These are phyloP conservation scores for Ceratocystis papillata DNA, from an alignment of 2,329 filamentous ascomycete species.

Conservation along the genomic window DNA sequence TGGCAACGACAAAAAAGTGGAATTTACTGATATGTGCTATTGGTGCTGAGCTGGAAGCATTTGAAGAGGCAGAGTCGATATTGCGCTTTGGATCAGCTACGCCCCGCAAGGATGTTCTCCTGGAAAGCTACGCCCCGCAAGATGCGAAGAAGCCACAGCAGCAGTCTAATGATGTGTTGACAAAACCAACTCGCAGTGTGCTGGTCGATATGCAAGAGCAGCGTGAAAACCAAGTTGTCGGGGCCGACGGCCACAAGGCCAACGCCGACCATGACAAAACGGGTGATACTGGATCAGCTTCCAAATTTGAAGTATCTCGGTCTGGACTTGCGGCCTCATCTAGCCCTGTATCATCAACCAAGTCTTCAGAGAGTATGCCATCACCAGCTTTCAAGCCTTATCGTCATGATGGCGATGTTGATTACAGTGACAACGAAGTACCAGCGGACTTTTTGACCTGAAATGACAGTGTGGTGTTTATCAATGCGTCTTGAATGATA, in stretches of 20 bases:
- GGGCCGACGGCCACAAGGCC: not conserved
- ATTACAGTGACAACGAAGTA: slow-evolving; percentile 36
- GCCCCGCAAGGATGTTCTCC: slow-evolving; percentile 21
- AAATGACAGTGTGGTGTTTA: not conserved
- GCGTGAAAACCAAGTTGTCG: not conserved
- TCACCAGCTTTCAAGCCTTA: slow-evolving; percentile 23
- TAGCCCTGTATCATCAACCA: slow-evolving; percentile 14
- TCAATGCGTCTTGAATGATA: too few relatives aligned
- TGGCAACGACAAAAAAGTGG: slow-evolving; percentile 55
- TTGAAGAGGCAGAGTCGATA: slow-evolving; percentile 49
- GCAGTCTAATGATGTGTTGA: not conserved
- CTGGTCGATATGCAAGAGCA: slow-evolving; percentile 2
- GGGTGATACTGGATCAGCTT: not conserved
- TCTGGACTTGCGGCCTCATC: not conserved
- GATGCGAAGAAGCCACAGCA: not conserved
- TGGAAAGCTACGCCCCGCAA: not conserved
- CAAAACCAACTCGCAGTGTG: not conserved
- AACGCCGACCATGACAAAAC: not conserved
- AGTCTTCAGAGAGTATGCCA: slow-evolving; percentile 21
- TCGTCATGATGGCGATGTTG: slow-evolving; percentile 22
- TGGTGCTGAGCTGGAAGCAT: slow-evolving; percentile 60
- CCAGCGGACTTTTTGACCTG: slow-evolving; percentile 32
- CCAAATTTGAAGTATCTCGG: slow-evolving; percentile 25
- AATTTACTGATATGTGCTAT: slow-evolving; percentile 65
- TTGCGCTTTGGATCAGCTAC: slow-evolving; percentile 35